These are phyloP conservation scores for Fusarium sororula DNA, from an alignment of 2,329 filamentous ascomycete species.

Conservation along the genomic window DNA sequence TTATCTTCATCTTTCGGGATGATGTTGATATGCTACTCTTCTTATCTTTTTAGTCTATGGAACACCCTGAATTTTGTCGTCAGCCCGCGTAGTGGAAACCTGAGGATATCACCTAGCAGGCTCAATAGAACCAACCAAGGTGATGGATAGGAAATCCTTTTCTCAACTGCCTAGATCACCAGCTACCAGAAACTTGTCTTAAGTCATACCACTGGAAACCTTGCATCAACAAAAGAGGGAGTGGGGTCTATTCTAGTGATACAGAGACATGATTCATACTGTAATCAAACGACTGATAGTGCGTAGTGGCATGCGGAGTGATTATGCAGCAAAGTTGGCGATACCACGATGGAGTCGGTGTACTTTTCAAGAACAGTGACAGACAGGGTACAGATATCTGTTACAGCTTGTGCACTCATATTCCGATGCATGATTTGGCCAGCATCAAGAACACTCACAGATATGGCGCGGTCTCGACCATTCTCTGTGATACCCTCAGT, in stretches of 20 bases:
- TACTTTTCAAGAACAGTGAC: background rate
- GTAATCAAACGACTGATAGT: background rate
- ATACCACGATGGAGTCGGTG: background rate
- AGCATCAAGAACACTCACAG: too few relatives aligned
- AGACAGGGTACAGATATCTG: background rate
- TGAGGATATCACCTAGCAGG: background rate
- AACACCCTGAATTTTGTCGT: background rate
- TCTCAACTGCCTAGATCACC: background rate
- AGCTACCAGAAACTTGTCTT: background rate
- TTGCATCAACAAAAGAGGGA: background rate
- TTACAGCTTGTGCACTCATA: background rate
- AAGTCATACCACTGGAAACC: background rate
- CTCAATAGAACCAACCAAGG: too few relatives aligned
- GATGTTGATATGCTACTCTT: background rate
- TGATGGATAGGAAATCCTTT: too few relatives aligned
- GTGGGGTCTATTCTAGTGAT: background rate
- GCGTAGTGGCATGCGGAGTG: accelerated
- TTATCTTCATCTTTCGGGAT: accelerated
- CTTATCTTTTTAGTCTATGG: accelerated
- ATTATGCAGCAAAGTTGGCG: background rate
- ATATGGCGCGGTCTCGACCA: background rate
- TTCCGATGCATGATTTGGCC: background rate
- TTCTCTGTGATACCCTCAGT: background rate
- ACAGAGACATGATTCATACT: background rate
- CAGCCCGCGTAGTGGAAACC: background rate